phyloP scores from a whole-genome alignment of 768 basidiomycete species.

The Leccinum sublutescens region DNA sequence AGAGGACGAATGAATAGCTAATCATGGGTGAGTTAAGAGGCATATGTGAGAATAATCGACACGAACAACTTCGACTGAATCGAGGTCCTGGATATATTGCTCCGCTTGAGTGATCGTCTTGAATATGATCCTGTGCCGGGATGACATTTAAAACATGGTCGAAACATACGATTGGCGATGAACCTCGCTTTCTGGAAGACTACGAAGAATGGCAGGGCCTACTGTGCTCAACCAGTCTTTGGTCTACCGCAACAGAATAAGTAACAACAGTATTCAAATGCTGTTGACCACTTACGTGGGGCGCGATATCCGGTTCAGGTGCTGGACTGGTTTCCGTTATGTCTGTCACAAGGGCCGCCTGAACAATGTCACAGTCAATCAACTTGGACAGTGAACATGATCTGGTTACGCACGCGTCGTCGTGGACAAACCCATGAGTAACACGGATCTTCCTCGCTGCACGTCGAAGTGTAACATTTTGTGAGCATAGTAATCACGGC shows the following conservation, averaged over 20 bases:
- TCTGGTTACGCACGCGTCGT: slow-evolving; percentile 47
- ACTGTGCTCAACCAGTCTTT: slow-evolving; percentile 55
- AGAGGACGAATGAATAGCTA: slow-evolving; percentile 56
- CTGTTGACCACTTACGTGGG: slow-evolving; percentile 34
- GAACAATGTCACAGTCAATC: slow-evolving; percentile 7
- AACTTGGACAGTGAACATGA: slow-evolving; percentile 1
- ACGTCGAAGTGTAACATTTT: slow-evolving; percentile 85
- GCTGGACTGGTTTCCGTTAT: slow-evolving; percentile 32
- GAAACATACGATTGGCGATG: slow-evolving; percentile 66
- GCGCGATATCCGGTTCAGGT: slow-evolving; percentile 27
- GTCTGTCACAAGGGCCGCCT: slow-evolving; percentile 27
- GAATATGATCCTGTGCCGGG: slow-evolving; percentile 59
- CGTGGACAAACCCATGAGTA: slow-evolving; percentile 80
- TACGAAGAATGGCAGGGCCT: slow-evolving; percentile 44
- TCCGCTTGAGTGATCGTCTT: slow-evolving; percentile 88
- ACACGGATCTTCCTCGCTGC: slow-evolving; percentile 75
- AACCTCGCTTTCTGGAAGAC: slow-evolving; percentile 75
- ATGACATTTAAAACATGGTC: neutral
- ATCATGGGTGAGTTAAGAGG: slow-evolving; percentile 33
- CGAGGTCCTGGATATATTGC: slow-evolving; percentile 85
- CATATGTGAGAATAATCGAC: slow-evolving; percentile 3
- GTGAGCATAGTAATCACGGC: slow-evolving; percentile 90
- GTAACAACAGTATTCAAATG: neutral
- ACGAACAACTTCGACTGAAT: slow-evolving; percentile 70
- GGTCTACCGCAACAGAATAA: slow-evolving; percentile 23